Base-by-base conservation (phyloP, 495 filamentous ascomycete genomes). In the Cercophora sp. region DNA sequence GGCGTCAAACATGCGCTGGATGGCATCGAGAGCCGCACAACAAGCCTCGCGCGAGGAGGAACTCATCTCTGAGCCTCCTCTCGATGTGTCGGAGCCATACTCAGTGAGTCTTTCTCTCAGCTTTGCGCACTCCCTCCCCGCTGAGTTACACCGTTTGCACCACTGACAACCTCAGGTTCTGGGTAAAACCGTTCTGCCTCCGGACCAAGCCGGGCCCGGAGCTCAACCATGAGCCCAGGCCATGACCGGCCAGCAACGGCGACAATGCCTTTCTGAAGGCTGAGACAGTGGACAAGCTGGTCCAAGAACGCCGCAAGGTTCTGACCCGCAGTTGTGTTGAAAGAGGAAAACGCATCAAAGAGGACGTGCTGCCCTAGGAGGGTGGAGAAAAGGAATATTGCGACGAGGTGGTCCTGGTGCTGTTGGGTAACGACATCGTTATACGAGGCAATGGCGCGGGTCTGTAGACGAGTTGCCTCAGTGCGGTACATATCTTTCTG, bases 301-400 rank as follows among this genome's bases (percentile, higher is more conserved):
- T 74, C 67, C 2, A 79, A 57, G 31, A 79, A 69, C 0, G n/a
- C 35, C 1, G 47, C 53, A 8, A 77, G 68, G 27, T 69, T 55
- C 0, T 64, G 29, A 8, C 36, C 37, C 4, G 43, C 36, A 8
- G 27, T 23, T 9, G 32, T 19, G 23, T 25, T n/a, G 34, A 15
- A 39, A 4, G 36, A n/a, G 0, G 57, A 44, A 36, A 66, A 59
- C 2, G 60, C 60, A 27, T 79, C 70, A 49, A 61, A 74, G 37
- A 81, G 69, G 25, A 69, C 55, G 31, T 77, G 71, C 3, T 74
- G 41, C 0, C 70, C 74, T 0, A 79, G 49, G 19, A 72, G 22
- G 1, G 65, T 58, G 1, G 75, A 69, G 51, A 77, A 81, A n/a
- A 79, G 48, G 34, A 78, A 73, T 4, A 65, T 27, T 0, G 70